Evolutionary conservation across 495 filamentous ascomycete species (phyloP).

Genomic region (Poronia punctata): DNA sequence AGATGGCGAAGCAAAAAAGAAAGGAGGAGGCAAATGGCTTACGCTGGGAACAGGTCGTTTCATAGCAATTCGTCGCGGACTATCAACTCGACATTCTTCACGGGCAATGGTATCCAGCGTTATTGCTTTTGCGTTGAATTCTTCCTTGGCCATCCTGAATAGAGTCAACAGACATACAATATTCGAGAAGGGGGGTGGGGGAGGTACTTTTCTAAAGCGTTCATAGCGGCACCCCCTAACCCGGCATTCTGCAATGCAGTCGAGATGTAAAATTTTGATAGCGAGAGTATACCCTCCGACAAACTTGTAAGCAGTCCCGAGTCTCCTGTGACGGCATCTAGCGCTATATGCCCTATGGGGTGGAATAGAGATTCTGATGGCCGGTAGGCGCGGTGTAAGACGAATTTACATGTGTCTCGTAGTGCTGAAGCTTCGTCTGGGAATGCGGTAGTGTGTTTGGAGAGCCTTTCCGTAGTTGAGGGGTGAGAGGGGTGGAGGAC

Average conservation of each 20-base stretch:
- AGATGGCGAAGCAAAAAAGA: too few species aligned
- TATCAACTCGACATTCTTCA: not conserved
- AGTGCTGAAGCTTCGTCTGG: conserved; percentile 14
- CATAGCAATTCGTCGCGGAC: conserved; percentile 5
- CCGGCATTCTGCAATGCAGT: conserved; percentile 4
- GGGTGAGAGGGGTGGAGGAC: conserved; percentile 7
- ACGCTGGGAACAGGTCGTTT: not conserved
- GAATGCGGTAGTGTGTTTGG: conserved; percentile 5
- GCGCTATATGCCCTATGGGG: conserved; percentile 28
- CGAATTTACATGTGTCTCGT: conserved; percentile 12
- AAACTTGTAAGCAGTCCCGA: conserved; percentile 7
- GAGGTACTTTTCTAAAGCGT: conserved; percentile 2
- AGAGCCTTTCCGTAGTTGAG: not conserved
- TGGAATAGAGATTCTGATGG: conserved; percentile 13
- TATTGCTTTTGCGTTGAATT: conserved; percentile 6
- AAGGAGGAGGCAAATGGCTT: too few species aligned
- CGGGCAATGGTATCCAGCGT: conserved; percentile 8
- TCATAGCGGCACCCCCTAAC: conserved; percentile 3
- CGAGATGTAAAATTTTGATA: conserved; percentile 27
- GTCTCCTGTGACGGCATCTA: conserved; percentile 8
- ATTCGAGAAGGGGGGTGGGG: not conserved
- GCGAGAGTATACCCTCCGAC: conserved; percentile 10
- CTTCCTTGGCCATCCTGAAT: conserved; percentile 7
- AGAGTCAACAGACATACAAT: not conserved
- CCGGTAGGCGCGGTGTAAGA: conserved; percentile 9